phyloP scores from a whole-genome alignment of 1,139 yeast species.

The Zygotorulaspora mrakii region DNA sequence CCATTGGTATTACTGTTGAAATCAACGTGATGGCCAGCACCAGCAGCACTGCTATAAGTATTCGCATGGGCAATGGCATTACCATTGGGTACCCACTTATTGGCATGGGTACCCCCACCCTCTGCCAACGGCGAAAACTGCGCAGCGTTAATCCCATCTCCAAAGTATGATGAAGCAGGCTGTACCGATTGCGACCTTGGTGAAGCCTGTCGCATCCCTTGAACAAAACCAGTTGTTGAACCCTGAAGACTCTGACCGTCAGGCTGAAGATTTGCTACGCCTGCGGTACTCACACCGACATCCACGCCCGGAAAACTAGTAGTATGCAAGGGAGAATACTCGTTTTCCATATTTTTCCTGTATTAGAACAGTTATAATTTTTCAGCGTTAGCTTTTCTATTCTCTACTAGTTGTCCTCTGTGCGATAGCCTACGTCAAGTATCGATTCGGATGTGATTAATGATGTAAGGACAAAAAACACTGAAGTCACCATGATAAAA shows the following conservation, averaged over 20 bases:
- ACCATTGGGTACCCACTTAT: conserved; percentile 3
- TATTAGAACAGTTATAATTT: neutral
- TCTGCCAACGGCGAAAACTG: conserved; percentile 4
- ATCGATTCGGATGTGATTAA: neutral
- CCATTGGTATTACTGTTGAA: neutral
- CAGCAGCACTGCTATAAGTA: conserved; percentile 20
- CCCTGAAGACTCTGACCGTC: neutral
- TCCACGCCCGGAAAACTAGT: conserved; percentile 1
- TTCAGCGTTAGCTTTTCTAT: no score
- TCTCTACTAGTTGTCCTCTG: no score
- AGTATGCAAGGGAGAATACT: neutral
- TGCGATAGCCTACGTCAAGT: conserved; percentile 3
- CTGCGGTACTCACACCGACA: neutral
- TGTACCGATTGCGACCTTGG: neutral
- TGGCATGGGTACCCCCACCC: neutral
- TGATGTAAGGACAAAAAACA: neutral
- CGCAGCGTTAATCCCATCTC: conserved; percentile 5
- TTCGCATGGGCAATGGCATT: conserved; percentile 1
- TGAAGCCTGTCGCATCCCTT: neutral
- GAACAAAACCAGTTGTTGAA: neutral
- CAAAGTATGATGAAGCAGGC: conserved; percentile 1
- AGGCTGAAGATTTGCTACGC: neutral
- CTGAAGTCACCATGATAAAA: conserved; percentile 5
- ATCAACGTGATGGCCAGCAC: conserved; percentile 3
- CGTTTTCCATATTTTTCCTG: neutral